phyloP scores from a whole-genome alignment of 352 stramenopile genomes.

The Sclerospora graminicola region DNA sequence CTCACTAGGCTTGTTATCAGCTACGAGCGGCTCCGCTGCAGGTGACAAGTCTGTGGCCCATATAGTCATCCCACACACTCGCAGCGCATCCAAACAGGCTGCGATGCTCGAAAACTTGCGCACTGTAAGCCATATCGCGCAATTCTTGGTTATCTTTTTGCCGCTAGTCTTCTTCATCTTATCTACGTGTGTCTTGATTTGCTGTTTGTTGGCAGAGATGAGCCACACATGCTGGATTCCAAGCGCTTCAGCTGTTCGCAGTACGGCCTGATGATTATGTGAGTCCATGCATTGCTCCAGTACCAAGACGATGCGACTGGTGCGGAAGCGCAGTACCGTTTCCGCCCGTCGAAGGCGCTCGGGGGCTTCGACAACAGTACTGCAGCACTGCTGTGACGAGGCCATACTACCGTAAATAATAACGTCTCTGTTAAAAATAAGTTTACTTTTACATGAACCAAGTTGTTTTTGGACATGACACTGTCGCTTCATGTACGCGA shows the following conservation, averaged over 20 bases:
- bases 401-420: too few relatives aligned
- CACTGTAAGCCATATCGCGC: slow-evolving; percentile 75
- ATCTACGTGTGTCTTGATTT: slow-evolving; percentile 51
- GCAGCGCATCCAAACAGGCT: slow-evolving; percentile 66
- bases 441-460: too few relatives aligned
- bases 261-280: slow-evolving; percentile 84
- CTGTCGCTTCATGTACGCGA: too few relatives aligned
- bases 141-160: slow-evolving; percentile 79
- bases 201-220: slow-evolving; percentile 47
- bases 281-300: slow-evolving; percentile 75
- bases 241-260: slow-evolving; percentile 88
- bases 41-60: slow-evolving; percentile 88
- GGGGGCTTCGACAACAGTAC: slow-evolving; percentile 13
- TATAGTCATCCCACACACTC: slow-evolving; percentile 53
- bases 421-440: too few relatives aligned
- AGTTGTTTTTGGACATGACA: too few relatives aligned
- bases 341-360: slow-evolving; percentile 60
- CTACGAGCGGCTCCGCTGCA: slow-evolving; percentile 40
- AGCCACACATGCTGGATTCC: slow-evolving; percentile 90
- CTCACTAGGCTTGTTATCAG: slow-evolving; percentile 28
- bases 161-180: slow-evolving; percentile 19
- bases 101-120: slow-evolving; percentile 78
- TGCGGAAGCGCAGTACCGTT: slow-evolving; percentile 54
- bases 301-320: slow-evolving; percentile 57
- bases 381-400: too few relatives aligned